phyloP scores from a whole-genome alignment of 169 alveolate genomes.

The Amoebophrya sp. region DNA sequence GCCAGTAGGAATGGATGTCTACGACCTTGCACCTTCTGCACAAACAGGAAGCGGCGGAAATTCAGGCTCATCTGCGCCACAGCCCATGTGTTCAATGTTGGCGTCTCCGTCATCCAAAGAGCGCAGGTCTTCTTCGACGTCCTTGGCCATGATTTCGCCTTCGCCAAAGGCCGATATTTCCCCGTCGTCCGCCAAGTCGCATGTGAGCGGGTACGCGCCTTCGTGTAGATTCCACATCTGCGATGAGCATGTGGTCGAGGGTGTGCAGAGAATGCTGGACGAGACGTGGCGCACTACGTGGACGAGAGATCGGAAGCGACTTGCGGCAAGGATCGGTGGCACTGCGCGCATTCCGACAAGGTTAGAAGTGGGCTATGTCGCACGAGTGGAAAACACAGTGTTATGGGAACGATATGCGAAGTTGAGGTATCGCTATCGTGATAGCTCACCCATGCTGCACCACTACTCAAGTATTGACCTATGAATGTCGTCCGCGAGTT shows the following conservation, averaged over 20 bases:
- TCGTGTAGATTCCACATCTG: not conserved
- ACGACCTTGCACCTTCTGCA: not conserved
- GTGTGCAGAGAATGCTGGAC: not conserved
- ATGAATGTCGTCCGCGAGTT: too few species aligned
- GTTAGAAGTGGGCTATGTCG: not conserved
- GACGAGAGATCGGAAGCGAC: not conserved
- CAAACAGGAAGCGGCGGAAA: not conserved
- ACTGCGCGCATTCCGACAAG: not conserved
- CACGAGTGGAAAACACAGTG: not conserved
- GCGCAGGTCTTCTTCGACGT: not conserved
- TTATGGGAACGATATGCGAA: not conserved
- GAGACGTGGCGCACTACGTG: not conserved
- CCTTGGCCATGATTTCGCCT: not conserved
- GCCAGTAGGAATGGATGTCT: not conserved
- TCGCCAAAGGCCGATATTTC: not conserved
- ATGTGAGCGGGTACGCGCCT: not conserved
- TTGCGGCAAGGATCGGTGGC: slow-evolving; percentile 9
- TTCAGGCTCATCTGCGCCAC: not conserved
- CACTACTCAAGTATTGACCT: too few species aligned
- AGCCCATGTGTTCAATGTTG: too few species aligned
- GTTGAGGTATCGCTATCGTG: too few species aligned
- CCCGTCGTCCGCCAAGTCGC: not conserved
- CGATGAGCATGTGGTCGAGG: not conserved
- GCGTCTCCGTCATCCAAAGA: not conserved
- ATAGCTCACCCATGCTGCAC: too few species aligned